Percentiles rank a stretch among this genome's conserved stretches.
Evolutionary conservation across 495 filamentous ascomycete genomes (phyloP).

Genomic region (Opeltia flavorubescens): DNA sequence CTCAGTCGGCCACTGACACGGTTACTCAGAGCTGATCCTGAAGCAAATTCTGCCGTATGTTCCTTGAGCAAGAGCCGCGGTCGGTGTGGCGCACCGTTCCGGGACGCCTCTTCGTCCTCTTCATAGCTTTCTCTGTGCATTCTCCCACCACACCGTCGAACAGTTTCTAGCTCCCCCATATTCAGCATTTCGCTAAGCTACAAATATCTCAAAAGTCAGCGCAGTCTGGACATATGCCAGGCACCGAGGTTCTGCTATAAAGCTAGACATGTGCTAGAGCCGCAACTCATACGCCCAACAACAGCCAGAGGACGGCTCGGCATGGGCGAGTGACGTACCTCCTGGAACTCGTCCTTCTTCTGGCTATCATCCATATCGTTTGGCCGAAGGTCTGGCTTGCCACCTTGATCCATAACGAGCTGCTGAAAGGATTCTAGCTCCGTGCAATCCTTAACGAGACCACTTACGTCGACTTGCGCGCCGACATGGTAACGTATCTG

Average conservation of each 20-base stretch:
- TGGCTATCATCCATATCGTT: constrained; percentile 7
- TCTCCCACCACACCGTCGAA: constrained; percentile 37
- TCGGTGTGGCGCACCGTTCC: constrained; percentile 12
- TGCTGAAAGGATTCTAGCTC: constrained; percentile 44
- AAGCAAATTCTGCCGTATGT: constrained; percentile 7
- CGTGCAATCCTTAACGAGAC: constrained; percentile 40
- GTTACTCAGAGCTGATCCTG: not conserved
- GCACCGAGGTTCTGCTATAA: no score
- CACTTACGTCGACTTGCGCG: constrained; percentile 47
- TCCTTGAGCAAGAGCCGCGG: constrained; percentile 18
- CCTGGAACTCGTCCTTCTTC: constrained; percentile 36
- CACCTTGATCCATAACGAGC: constrained; percentile 22
- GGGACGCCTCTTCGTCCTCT: constrained; percentile 22
- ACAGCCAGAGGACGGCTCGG: no score
- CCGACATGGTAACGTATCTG: constrained; percentile 48
- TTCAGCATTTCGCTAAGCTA: constrained; percentile 47
- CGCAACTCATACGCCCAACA: no score
- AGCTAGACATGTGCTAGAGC: no score
- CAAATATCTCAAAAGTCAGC: not conserved
- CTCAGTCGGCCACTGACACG: constrained; percentile 13
- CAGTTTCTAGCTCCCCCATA: constrained; percentile 40
- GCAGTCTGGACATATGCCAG: no score
- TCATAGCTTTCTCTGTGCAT: constrained; percentile 37
- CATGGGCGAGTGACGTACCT: no score
- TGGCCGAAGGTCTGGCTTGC: not conserved